phyloP scores from a whole-genome alignment of 2,329 filamentous ascomycete genomes.

The Cytospora chrysosperma region DNA sequence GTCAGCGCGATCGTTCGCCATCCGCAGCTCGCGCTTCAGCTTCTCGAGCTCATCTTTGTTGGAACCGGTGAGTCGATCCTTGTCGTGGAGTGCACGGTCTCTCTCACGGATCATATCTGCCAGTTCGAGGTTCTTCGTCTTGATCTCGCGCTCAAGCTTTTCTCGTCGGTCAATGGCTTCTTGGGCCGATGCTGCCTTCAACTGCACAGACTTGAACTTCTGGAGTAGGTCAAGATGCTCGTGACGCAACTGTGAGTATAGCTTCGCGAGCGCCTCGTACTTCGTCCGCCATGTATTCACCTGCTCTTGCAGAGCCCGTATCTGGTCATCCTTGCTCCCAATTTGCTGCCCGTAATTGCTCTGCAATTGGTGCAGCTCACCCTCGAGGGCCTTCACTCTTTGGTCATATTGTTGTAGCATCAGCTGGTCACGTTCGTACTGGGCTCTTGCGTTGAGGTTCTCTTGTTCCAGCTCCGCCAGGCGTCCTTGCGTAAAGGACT shows the following conservation, averaged over 20 bases:
- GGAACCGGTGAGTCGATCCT: conserved; percentile 79
- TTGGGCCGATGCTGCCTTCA: conserved; percentile 95
- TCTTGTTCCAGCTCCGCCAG: conserved; percentile 93
- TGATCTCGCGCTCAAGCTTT: conserved; percentile 94
- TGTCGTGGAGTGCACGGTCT: conserved; percentile 89
- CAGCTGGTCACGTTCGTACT: conserved; percentile 95
- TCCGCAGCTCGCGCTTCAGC: conserved; percentile 85
- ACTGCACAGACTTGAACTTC: conserved; percentile 93
- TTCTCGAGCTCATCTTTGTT: conserved; percentile 95
- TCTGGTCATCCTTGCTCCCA: conserved; percentile 89
- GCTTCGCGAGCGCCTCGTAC: conserved; percentile 92
- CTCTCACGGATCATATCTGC: conserved; percentile 98
- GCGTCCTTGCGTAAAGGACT: conserved; percentile 93
- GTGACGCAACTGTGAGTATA: conserved; percentile 93
- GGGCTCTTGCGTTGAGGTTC: conserved; percentile 88
- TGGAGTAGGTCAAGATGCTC: conserved; percentile 94
- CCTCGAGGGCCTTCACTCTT: conserved; percentile 88
- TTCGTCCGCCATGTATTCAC: conserved; percentile 97
- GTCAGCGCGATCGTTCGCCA: conserved; percentile 88
- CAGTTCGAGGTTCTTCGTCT: conserved; percentile 98
- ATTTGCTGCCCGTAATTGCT: conserved; percentile 83
- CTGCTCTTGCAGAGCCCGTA: conserved; percentile 89
- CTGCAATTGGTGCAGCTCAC: conserved; percentile 79
- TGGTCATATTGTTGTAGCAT: conserved; percentile 97
- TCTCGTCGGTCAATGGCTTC: conserved; percentile 94